These are phyloP conservation scores for Diaporthe capsici DNA, from an alignment of 2,329 filamentous ascomycete genomes.

Conservation along the genomic window DNA sequence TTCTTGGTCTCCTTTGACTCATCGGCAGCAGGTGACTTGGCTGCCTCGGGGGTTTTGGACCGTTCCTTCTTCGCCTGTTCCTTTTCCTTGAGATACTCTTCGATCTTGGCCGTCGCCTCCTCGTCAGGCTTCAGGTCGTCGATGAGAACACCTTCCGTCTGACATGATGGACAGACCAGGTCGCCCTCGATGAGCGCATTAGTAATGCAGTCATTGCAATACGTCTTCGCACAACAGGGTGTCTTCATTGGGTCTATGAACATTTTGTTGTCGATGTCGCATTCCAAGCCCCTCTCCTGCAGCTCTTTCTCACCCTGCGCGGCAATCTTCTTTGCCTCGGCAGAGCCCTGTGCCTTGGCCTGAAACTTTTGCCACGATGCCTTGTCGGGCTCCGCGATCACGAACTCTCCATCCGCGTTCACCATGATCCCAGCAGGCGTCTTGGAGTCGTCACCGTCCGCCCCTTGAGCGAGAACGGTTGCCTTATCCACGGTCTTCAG, in stretches of 20 bases:
- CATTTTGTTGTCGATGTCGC: constrained; percentile 96
- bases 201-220: constrained; percentile 99
- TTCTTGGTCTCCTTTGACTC: constrained; percentile 48
- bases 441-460: constrained; percentile 83
- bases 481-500: constrained; percentile 96
- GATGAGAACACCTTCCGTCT: constrained; percentile 90
- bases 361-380: constrained; percentile 98
- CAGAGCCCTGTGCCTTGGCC: constrained; percentile 90
- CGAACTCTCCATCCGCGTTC: constrained; percentile 96
- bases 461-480: constrained; percentile 79
- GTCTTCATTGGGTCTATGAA: constrained; percentile 99
- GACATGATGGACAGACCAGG: constrained; percentile 93
- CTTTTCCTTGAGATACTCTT: constrained; percentile 76
- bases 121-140: constrained; percentile 90
- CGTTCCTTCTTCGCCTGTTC: constrained; percentile 63
- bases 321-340: constrained; percentile 83
- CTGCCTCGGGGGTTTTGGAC: constrained; percentile 62
- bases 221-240: constrained; percentile 97
- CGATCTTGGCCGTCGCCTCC: constrained; percentile 83
- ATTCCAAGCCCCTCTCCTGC: constrained; percentile 89
- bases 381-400: constrained; percentile 95
- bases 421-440: constrained; percentile 94
- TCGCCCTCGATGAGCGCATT: constrained; percentile 99
- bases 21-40: constrained; percentile 49
- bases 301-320: constrained; percentile 87